Conservation (phyloP, 495 filamentous ascomycete species). For the Evernia prunastri region DNA sequence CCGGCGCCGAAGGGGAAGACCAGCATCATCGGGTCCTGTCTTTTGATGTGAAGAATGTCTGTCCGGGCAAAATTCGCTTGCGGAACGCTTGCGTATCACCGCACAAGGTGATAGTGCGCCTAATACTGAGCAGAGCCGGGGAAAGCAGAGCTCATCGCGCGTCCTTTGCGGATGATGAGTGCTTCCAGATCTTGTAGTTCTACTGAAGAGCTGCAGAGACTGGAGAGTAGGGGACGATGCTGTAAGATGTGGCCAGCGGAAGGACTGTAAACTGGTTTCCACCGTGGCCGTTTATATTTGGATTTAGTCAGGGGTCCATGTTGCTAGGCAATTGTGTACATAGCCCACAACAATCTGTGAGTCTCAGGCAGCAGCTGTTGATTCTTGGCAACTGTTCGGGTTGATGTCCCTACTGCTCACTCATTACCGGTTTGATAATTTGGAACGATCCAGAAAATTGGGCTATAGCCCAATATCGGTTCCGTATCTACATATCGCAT, state of each 20-base stretch:
- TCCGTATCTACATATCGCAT: too few species aligned
- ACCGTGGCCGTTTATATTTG: background rate
- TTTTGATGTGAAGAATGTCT: background rate
- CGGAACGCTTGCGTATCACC: background rate
- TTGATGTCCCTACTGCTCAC: background rate
- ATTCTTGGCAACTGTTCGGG: too few species aligned
- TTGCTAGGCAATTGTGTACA: background rate
- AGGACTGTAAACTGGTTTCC: background rate
- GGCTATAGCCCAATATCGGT: too few species aligned
- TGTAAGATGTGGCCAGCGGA: background rate
- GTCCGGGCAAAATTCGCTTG: background rate
- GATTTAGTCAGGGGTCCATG: background rate
- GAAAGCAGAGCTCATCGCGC: too few species aligned
- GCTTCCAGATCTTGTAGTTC: background rate
- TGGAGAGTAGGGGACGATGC: background rate
- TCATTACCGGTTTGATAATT: background rate
- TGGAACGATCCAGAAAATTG: too few species aligned
- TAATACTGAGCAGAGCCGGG: background rate
- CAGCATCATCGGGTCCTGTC: background rate
- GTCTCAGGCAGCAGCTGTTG: too few species aligned
- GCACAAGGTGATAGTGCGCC: too few species aligned
- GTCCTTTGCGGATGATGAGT: too few species aligned
- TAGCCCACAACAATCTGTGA: background rate
- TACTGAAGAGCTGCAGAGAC: background rate
- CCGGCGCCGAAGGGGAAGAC: background rate